Evolutionary conservation across 768 basidiomycete species (phyloP), one percentile per base, ranked within the genome.

Genomic region (Trametes punicea): DNA sequence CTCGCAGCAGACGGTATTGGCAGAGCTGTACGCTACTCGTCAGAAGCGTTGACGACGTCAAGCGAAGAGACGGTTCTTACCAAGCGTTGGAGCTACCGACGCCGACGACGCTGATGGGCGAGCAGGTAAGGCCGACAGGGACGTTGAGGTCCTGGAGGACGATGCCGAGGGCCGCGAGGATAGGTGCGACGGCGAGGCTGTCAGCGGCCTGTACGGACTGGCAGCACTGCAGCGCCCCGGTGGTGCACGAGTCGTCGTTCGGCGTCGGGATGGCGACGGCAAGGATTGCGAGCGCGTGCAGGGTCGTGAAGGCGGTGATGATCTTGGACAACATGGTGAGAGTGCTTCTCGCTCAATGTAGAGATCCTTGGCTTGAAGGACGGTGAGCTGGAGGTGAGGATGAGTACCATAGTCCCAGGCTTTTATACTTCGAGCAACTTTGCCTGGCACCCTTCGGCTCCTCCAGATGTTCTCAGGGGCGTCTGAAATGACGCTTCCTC

Each of bases 51-150:
- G 13, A 4, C 11, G 15, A 15, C 15, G n/a, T 9, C 5, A 15
- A 3, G 18, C 2, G 11, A 18, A 31, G 3, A 31, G 16, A 27
- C 13, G 7, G 10, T 1, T 15, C 51, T 45, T n/a, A 53, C 57
- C 49, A 51, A 7, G 7, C 0, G 34, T 47, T 23, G 13, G 33
- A 34, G 30, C 49, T 18, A 10, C 56, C 56, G 31, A 58, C 52
- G 26, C 52, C 60, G 23, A 55, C 34, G 21, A 46, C 51, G 40
- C 26, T 51, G 42, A 58, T 60, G 21, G 55, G 55, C 3, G 52
- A 51, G 51, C 61, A 64, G 7, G 33, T 40, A n/a, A 62, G 57
- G 16, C 63, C 61, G 30, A 64, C 55, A 18, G 41, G 36, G 36
- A 53, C 48, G 53, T 30, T 51, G 23, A 62, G 18, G 34, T 62